Percentiles rank a stretch among this genome's conserved stretches.
Conservation (phyloP, 169 alveolate genomes). For the Babesia ovis region DNA sequence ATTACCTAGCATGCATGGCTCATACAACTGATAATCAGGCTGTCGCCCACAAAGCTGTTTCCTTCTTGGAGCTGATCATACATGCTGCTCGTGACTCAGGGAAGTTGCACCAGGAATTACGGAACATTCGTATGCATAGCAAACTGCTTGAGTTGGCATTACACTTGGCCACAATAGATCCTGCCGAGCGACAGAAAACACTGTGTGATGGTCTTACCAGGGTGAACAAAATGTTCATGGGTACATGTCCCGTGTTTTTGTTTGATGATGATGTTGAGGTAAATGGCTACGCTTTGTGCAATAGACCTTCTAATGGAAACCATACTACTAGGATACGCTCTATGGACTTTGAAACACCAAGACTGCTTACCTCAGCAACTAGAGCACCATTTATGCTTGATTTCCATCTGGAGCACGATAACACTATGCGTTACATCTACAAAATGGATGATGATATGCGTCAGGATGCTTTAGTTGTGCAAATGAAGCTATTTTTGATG, state of each 20-base stretch:
- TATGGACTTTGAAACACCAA: slow-evolving; percentile 18
- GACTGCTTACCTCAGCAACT: slow-evolving; percentile 48
- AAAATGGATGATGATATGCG: slow-evolving; percentile 86
- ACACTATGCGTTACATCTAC: slow-evolving; percentile 44
- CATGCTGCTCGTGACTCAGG: neutral
- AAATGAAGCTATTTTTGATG: slow-evolving; percentile 75
- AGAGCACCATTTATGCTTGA: slow-evolving; percentile 56
- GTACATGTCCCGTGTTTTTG: neutral
- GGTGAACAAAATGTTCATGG: neutral
- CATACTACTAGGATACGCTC: slow-evolving; percentile 6
- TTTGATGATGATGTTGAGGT: slow-evolving; percentile 10
- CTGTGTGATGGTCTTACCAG: neutral
- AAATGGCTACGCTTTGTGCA: neutral
- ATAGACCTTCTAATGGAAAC: neutral
- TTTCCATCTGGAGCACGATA: slow-evolving; percentile 7
- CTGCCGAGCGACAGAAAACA: neutral
- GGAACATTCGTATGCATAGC: slow-evolving; percentile 28
- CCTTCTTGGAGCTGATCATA: slow-evolving; percentile 25
- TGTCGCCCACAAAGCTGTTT: slow-evolving; percentile 23
- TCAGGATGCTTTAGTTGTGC: slow-evolving; percentile 85
- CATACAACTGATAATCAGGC: slow-evolving; percentile 14
- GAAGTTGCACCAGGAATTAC: slow-evolving; percentile 4
- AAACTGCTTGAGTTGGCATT: slow-evolving; percentile 6
- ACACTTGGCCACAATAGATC: slow-evolving; percentile 1
- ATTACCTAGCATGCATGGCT: slow-evolving; percentile 48